A percentile compares a stretch with the other conserved stretches of the same genome.
Evolutionary conservation across 371 early-diverging fungal genomes (phyloP).

Genomic region (Actinomortierella wolfii): DNA sequence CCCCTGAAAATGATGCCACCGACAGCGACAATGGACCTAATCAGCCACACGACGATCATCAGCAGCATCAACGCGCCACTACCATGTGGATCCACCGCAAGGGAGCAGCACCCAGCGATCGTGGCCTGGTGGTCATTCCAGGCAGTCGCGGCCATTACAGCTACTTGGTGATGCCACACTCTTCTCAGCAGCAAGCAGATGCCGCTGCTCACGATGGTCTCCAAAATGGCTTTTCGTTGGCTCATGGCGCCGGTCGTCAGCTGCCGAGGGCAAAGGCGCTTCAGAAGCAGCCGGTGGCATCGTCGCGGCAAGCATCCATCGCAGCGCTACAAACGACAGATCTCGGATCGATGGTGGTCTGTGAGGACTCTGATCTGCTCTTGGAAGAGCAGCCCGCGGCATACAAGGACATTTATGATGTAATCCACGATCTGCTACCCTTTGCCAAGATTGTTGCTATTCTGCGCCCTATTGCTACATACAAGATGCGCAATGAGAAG

Average conservation of each 20-base stretch:
- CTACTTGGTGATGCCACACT: conserved; percentile 54
- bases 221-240: conserved; percentile 50
- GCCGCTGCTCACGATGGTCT: background rate
- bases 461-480: conserved; percentile 55
- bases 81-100: conserved; percentile 53
- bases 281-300: conserved; percentile 30
- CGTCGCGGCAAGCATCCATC: conserved; percentile 38
- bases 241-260: conserved; percentile 61
- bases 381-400: conserved; percentile 60
- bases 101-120: conserved; percentile 59
- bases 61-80: conserved; percentile 15
- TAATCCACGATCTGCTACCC: conserved; percentile 51
- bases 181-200: conserved; percentile 19
- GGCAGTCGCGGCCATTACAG: conserved; percentile 57
- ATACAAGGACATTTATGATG: conserved; percentile 57
- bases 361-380: conserved; percentile 53
- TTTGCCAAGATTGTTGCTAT: conserved; percentile 51
- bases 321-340: conserved; percentile 42
- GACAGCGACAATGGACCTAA: no score
- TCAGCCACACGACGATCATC: no score
- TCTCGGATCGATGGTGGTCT: conserved; percentile 55
- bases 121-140: conserved; percentile 58
- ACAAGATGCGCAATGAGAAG: conserved; percentile 53
- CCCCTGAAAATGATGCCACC: background rate
- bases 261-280: conserved; percentile 51